These are phyloP conservation scores for Zea mays DNA, from an alignment of 176 grass and related monocot genomes.

Conservation along the genomic window Zm-B73-REFERENCE-NAM-5.0 NC_050104.1:146968001-146968500, in stretches of 20 bases:
- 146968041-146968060: too few species aligned
- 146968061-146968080: too few species aligned
- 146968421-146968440: slow-evolving; percentile 10
- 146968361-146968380: slow-evolving; percentile 7
- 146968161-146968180: slow-evolving; percentile 4
- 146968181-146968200: neutral
- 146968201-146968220: neutral
- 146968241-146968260: neutral
- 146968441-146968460: slow-evolving; percentile 3
- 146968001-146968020: slow-evolving; percentile 60
- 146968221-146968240: slow-evolving; percentile 25
- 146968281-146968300: slow-evolving; percentile 16
- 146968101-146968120: too few species aligned
- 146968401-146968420: neutral
- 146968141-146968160: too few species aligned
- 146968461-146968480: slow-evolving; percentile 35
- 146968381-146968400: neutral
- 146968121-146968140: too few species aligned
- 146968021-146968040: neutral
- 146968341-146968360: slow-evolving; percentile 16
- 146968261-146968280: slow-evolving; percentile 17
- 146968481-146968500: slow-evolving; percentile 74
- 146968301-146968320: neutral
- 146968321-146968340: slow-evolving; percentile 19
- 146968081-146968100: too few species aligned